Conservation (phyloP, 2,329 filamentous ascomycete species). For the Penicillium sp. region DNA sequence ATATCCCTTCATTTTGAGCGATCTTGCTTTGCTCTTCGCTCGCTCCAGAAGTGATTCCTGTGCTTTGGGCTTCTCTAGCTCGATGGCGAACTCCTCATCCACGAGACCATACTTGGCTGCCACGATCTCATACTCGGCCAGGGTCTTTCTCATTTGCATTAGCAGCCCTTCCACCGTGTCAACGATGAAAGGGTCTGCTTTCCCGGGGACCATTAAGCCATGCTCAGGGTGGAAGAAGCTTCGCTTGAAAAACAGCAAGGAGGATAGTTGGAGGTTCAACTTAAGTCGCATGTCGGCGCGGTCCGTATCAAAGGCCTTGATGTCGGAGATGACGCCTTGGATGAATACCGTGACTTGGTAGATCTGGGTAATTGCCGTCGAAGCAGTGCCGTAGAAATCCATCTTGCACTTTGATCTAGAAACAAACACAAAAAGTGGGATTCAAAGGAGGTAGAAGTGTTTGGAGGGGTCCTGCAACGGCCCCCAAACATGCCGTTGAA, state of each 20-base stretch:
- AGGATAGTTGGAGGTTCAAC: conserved; percentile 31
- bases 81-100: conserved; percentile 15
- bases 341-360: conserved; percentile 37
- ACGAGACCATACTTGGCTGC: conserved; percentile 27
- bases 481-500: conserved; percentile 2
- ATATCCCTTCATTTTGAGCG: conserved; percentile 32
- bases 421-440: background rate
- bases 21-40: conserved; percentile 29
- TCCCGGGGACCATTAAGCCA: conserved; percentile 30
- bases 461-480: background rate
- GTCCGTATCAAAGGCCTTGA: conserved; percentile 34
- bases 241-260: conserved; percentile 31
- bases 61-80: conserved; percentile 21
- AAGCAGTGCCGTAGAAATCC: conserved; percentile 36
- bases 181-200: conserved; percentile 25
- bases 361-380: conserved; percentile 33
- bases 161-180: conserved; percentile 29
- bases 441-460: background rate
- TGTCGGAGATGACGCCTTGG: conserved; percentile 35
- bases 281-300: conserved; percentile 30
- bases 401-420: conserved; percentile 13
- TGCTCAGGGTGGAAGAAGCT: conserved; percentile 30
- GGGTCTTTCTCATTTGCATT: conserved; percentile 27
- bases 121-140: conserved; percentile 31
- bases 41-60: conserved; percentile 29